These are phyloP conservation scores for Saccharomycopsis sp. DNA, from an alignment of 805 yeast genomes.

Conservation along the genomic window DNA sequence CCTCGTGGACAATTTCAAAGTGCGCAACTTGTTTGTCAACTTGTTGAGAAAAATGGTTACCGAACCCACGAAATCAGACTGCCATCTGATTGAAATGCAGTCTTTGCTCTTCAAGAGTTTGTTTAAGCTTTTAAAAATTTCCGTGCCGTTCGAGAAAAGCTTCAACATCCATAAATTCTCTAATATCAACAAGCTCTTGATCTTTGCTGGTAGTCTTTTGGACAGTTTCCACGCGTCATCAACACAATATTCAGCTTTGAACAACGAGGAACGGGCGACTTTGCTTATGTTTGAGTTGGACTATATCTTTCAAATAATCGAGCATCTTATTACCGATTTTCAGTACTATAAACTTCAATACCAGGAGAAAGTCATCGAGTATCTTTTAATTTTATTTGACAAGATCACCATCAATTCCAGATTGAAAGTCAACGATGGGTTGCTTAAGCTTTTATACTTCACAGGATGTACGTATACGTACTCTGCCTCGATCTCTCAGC, in stretches of 20 bases:
- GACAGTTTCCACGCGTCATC: neutral
- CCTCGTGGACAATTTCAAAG: conserved; percentile 28
- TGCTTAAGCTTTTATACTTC: neutral
- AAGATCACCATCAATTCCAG: neutral
- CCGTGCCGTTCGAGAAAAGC: neutral
- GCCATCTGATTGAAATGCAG: neutral
- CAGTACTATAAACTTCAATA: neutral
- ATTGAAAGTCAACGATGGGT: neutral
- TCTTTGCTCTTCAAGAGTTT: conserved; percentile 2
- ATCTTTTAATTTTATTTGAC: neutral
- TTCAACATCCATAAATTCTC: neutral
- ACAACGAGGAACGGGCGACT: neutral
- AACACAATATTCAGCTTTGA: neutral
- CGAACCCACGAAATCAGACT: neutral
- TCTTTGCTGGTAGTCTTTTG: neutral
- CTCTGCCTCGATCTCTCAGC: neutral
- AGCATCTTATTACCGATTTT: neutral
- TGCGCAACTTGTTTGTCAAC: conserved; percentile 32
- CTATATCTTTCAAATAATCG: neutral
- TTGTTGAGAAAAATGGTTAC: neutral
- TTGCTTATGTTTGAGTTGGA: neutral
- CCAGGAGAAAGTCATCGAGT: neutral
- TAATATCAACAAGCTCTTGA: neutral
- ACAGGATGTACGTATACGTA: neutral
- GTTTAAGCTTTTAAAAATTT: neutral